Evolutionary conservation across 164 flowering plant species (phyloP).

Genomic region (grape (Vitis vinifera)): DNA sequence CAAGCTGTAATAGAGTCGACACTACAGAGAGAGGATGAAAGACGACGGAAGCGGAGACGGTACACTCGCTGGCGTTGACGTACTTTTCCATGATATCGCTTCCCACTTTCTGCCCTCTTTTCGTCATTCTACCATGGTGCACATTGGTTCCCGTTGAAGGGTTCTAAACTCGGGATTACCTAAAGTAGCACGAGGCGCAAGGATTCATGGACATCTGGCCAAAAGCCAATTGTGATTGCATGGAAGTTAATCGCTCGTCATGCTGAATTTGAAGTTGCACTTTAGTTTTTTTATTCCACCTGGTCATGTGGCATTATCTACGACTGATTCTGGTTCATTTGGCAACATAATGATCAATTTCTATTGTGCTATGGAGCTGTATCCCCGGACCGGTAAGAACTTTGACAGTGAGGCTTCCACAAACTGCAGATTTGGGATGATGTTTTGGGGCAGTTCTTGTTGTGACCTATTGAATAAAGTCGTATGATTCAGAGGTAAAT

Average conservation of each 20-base stretch:
- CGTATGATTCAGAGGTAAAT: constrained; percentile 51
- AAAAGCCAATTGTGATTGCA: constrained; percentile 65
- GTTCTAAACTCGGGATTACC: constrained; percentile 51
- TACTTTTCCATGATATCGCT: constrained; percentile 52
- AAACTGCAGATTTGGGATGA: constrained; percentile 98
- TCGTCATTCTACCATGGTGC: constrained; percentile 93
- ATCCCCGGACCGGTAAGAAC: constrained; percentile 95
- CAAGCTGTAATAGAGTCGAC: too few relatives aligned
- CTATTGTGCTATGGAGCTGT: constrained; percentile 99
- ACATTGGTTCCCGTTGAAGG: constrained; percentile 98
- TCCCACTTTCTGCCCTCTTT: constrained; percentile 86
- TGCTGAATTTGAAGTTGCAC: constrained; percentile 90
- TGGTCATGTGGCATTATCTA: constrained; percentile 94
- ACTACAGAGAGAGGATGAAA: constrained; percentile 14
- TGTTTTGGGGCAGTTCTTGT: constrained; percentile 99
- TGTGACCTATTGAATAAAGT: constrained; percentile 91
- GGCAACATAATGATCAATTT: constrained; percentile 90
- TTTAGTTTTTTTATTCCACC: constrained; percentile 71
- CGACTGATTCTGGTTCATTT: constrained; percentile 89
- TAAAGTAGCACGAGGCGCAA: constrained; percentile 61
- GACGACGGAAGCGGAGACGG: constrained; percentile 61
- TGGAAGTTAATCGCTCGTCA: constrained; percentile 79
- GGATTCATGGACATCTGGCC: constrained; percentile 84
- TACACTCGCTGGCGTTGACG: constrained; percentile 58
- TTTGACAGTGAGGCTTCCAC: constrained; percentile 97